Evolutionary conservation across 345 rosid species (phyloP), one percentile per base, ranked within the genome.

Genomic region (Combretum micranthum): DNA sequence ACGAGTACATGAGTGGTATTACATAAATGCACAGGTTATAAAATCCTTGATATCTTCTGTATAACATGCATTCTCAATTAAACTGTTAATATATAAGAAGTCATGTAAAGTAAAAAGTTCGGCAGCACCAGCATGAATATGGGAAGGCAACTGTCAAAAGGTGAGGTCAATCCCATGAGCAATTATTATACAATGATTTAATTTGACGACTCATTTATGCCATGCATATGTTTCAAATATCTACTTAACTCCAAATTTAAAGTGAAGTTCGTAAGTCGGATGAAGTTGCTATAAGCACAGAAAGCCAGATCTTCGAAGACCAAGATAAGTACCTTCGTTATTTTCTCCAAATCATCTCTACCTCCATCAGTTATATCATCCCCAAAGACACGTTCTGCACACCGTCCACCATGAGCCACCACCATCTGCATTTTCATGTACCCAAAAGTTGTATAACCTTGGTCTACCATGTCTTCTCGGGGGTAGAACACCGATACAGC

Each of bases 391-490:
- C 69, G 77, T 63, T 92, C 98, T 52, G 98, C 96, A 77, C 98
- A 92, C 9, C 85, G 85, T 22, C 98, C 98, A 56, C 96, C 98
- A 64, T 92, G 96, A 74, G 98, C 87, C 55, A 92, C 95, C 67
- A 88, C 93, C 96, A 88, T 92, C 80, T 92, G 98, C 98, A 92
- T 92, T 75, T 83, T 84, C 98, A 92, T 77, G 76, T 92, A 92
- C 55, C 98, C 98, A 80, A 92, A 86, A 55, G 98, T 88, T 43
- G 95, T 86, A 66, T 92, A 86, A 59, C 95, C 96, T 81, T 86
- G 96, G 77, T 92, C 90, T 54, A 92, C 77, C 83, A 82, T 92
- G 68, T 92, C 95, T 76, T 92, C 98, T 10, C 98, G 81, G 47
- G 96, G 96, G 67, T 80, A 92, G 83, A 92, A 92, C 61, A 92